Evolutionary conservation across 2,329 filamentous ascomycete genomes (phyloP), one percentile per base, ranked within the genome.

Genomic region (Aspergillus cejpii): DNA sequence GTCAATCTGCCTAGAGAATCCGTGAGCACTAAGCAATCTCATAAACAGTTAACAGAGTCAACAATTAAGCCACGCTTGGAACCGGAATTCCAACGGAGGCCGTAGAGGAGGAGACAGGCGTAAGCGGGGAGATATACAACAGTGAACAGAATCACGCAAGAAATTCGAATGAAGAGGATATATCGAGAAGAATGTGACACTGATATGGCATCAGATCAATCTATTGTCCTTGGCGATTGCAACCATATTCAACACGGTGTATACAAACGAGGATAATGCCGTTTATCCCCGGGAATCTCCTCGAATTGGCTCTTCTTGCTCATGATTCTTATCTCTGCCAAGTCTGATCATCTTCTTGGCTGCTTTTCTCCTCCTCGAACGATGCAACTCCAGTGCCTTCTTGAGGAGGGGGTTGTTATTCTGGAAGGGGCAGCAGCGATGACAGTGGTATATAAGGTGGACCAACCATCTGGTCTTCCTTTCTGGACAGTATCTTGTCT

Each of bases 311-410:
- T 17, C 15, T 2, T 7, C 15, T 5, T 1, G 2, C 17, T 11
- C 31, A n/a, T 8, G 31, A 34, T 17, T 48, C 49, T 53, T 53
- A 51, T 53, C 50, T 43, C 29, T 42, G 44, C 43, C 31, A 41
- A 45, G 44, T 42, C 37, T 17, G 36, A 15, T 43, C 23, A 38
- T 24, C 10, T n/a, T 26, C 44, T 48, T 47, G 41, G 31, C 31
- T 5, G 15, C 6, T 17, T 7, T 11, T 15, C 6, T 5, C 5
- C 3, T 34, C 31, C 31, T 20, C 8, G 8, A 8, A 24, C 31
- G 40, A 51, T 51, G 44, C 44, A 47, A 44, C 43, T 41, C 12
- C 26, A 48, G 41, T n/a, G n/a, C n/a, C n/a, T n/a, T n/a, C n/a
- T n/a, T n/a, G n/a, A n/a, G n/a, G n/a, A n/a, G n/a, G n/a, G n/a